These are phyloP conservation scores for Bruguiera sexangula DNA, from an alignment of 345 rosid genomes.

Conservation along the genomic window DNA sequence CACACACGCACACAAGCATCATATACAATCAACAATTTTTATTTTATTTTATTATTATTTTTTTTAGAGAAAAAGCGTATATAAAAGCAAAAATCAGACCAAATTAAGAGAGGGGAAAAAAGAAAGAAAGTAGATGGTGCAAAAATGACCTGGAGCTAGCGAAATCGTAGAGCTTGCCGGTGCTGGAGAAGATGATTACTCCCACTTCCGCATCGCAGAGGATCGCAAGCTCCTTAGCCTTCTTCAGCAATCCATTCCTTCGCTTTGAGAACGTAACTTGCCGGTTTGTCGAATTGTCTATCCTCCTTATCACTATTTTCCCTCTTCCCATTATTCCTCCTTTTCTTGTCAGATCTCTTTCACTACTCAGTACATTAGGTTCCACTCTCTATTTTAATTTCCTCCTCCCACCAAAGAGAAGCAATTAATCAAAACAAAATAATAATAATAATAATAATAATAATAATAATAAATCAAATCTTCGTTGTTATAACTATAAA, in stretches of 20 bases:
- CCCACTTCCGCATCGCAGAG: constrained; percentile 60
- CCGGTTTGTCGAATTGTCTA: constrained; percentile 56
- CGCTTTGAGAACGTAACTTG: constrained; percentile 61
- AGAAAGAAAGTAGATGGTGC: background rate
- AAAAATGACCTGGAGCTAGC: constrained; percentile 45
- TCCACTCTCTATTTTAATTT: background rate
- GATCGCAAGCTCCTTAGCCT: constrained; percentile 55
- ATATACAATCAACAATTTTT: too few species aligned
- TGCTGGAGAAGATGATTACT: constrained; percentile 54
- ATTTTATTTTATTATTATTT: too few species aligned
- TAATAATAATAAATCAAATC: too few species aligned
- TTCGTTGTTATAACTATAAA: too few species aligned
- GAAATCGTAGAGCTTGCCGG: constrained; percentile 49
- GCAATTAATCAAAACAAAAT: too few species aligned
- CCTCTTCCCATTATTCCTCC: constrained; percentile 49
- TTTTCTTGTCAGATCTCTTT: background rate
- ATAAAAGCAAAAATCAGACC: background rate
- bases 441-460: too few species aligned
- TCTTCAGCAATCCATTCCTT: constrained; percentile 52
- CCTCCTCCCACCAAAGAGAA: too few species aligned
- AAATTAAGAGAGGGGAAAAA: background rate
- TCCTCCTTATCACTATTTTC: constrained; percentile 56
- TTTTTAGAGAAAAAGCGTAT: too few species aligned
- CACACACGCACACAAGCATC: too few species aligned
- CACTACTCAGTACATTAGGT: too few species aligned